phyloP scores from a whole-genome alignment of 345 rosid species.

The Angophora floribunda region DNA sequence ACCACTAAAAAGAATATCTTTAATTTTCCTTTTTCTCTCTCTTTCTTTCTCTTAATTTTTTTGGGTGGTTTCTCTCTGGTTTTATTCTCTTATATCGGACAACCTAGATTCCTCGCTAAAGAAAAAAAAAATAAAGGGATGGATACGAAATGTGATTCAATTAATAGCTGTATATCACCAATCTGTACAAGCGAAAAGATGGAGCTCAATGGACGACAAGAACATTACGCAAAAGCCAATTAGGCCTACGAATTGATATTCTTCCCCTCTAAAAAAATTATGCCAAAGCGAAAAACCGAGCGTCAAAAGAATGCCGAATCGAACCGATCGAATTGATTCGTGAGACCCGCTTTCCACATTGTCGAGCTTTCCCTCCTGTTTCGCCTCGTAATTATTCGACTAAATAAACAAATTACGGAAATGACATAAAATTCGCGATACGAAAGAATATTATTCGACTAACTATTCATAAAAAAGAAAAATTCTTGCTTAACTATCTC shows the following conservation, averaged over 20 bases:
- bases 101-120: slow-evolving; percentile 8
- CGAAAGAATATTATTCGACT: background rate
- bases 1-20: slow-evolving; percentile 5
- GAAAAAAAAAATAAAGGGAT: background rate
- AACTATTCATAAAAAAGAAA: background rate
- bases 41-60: background rate
- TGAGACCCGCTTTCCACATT: background rate
- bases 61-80: slow-evolving; percentile 10
- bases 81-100: slow-evolving; percentile 9
- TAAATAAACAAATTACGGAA: background rate
- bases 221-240: background rate
- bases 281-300: background rate
- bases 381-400: background rate
- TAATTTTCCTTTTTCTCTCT: background rate
- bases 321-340: background rate
- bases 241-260: background rate
- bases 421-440: background rate
- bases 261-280: background rate
- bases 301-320: background rate
- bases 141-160: background rate
- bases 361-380: background rate
- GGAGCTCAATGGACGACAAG: background rate
- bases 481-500: background rate
- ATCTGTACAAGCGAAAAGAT: background rate
- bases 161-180: slow-evolving; percentile 2